Evolutionary conservation across 768 basidiomycete genomes (phyloP), one percentile per base, ranked within the genome.

Genomic region (Boletales sp.): DNA sequence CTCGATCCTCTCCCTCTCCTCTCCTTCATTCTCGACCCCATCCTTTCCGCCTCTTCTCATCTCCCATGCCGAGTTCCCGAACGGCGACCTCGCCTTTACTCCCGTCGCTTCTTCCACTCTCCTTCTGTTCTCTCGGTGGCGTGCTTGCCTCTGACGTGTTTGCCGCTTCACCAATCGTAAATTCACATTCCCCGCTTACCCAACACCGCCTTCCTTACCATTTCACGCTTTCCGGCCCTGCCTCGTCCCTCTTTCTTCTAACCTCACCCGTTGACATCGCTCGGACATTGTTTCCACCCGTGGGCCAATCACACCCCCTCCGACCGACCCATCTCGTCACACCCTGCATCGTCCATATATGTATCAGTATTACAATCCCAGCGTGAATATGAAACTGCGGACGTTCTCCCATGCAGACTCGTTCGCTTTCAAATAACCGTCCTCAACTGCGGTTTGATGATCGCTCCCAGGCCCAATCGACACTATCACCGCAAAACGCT

Each of bases 61-160:
- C 42, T 31, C 10, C 31, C 10, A 24, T 29, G 46, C 5, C 24
- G 10, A n/a, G 24, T 27, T 52, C 63, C 61, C 36, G 39, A 47
- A 57, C 61, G 61, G 55, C 32, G 52, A 57, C 55, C 40, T 51
- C 29, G 8, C n/a, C 44, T 48, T 46, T 17, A 15, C 43, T 32
- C 24, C 27, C 53, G 37, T 27, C 15, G 38, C 58, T 51, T 59
- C 53, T 54, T 27, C 24, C 35, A 18, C 36, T 29, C 15, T 43
- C 43, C 39, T 36, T 43, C 36, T 43, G 21, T 45, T 27, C 24
- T 52, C 42, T 50, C 43, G 47, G 48, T 35, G 46, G 42, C 45
- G 30, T 49, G 38, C 45, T 18, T 19, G 37, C 18, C 8, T 31
- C 61, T 51, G 57, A 60, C 57, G 32, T 55, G 43, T 59, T 44